Percentiles rank a stretch among this genome's conserved stretches.
Evolutionary conservation across 805 yeast species (phyloP).

Genomic region (Yamadazyma philogaea): DNA sequence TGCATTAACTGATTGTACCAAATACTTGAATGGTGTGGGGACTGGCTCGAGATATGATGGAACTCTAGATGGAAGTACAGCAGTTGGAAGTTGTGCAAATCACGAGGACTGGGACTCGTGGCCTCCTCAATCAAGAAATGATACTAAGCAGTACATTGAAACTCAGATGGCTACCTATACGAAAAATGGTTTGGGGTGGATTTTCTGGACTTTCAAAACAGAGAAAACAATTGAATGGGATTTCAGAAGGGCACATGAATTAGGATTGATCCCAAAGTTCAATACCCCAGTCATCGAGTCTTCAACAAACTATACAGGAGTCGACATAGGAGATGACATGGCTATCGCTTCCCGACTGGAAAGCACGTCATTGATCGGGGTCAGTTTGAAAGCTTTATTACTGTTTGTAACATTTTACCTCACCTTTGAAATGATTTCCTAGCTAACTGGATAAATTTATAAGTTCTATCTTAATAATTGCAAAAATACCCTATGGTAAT

Average conservation of each 20-base stretch:
- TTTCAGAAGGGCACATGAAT: slow-evolving; percentile 49
- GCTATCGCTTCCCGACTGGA: not conserved
- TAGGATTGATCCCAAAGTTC: slow-evolving; percentile 19
- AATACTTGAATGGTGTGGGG: slow-evolving; percentile 67
- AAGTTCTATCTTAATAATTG: no score
- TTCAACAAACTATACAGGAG: not conserved
- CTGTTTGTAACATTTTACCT: not conserved
- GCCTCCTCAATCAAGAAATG: slow-evolving; percentile 38
- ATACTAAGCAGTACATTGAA: slow-evolving; percentile 54
- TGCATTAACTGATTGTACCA: slow-evolving; percentile 68
- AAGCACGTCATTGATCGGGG: not conserved
- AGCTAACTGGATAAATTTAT: not conserved
- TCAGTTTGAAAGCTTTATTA: not conserved
- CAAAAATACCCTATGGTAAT: no score
- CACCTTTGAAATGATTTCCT: not conserved
- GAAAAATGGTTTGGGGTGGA: slow-evolving; percentile 50
- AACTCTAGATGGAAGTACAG: slow-evolving; percentile 22
- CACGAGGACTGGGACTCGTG: slow-evolving; percentile 39
- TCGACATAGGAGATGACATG: not conserved
- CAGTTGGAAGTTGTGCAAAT: slow-evolving; percentile 44
- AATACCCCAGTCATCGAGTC: not conserved
- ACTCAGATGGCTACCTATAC: slow-evolving; percentile 56
- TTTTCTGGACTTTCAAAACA: slow-evolving; percentile 72
- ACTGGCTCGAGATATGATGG: slow-evolving; percentile 64
- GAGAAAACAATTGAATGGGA: slow-evolving; percentile 71